These are phyloP conservation scores for Bipolaris sorokiniana DNA, from an alignment of 2,329 filamentous ascomycete genomes.

Conservation along the genomic window DNA sequence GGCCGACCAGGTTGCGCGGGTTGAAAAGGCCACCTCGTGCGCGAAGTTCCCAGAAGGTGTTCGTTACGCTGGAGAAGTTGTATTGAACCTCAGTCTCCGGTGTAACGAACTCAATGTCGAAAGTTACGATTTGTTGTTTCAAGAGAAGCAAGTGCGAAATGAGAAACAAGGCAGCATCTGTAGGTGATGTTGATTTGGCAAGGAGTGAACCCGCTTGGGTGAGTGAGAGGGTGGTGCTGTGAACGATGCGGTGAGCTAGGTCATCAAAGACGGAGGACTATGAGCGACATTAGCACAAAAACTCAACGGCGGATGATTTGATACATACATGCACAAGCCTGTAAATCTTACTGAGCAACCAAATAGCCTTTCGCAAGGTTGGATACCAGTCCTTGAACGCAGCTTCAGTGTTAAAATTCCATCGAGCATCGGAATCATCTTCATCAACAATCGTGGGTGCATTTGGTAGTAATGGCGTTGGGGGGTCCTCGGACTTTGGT, in stretches of 20 bases:
- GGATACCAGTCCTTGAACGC: slow-evolving; percentile 69
- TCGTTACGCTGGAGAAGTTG: slow-evolving; percentile 69
- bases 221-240: slow-evolving; percentile 85
- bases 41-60: slow-evolving; percentile 71
- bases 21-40: slow-evolving; percentile 71
- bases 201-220: slow-evolving; percentile 77
- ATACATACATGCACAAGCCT: slow-evolving; percentile 67
- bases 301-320: background rate
- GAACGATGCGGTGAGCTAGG: slow-evolving; percentile 80
- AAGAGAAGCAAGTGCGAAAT: slow-evolving; percentile 93
- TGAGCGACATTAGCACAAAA: slow-evolving; percentile 1
- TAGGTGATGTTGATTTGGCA: slow-evolving; percentile 65
- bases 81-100: slow-evolving; percentile 65
- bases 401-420: slow-evolving; percentile 63
- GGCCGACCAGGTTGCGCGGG: slow-evolving; percentile 64
- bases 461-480: slow-evolving; percentile 52
- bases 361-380: slow-evolving; percentile 70
- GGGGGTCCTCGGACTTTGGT: slow-evolving; percentile 48
- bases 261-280: slow-evolving; percentile 73
- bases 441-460: slow-evolving; percentile 58
- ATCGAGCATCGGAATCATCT: slow-evolving; percentile 58
- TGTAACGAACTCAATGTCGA: slow-evolving; percentile 83
- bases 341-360: slow-evolving; percentile 72
- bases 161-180: slow-evolving; percentile 88
- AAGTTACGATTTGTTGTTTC: slow-evolving; percentile 93